Conservation (phyloP, 441 rosid genomes). For the Populus hybrid region DNA sequence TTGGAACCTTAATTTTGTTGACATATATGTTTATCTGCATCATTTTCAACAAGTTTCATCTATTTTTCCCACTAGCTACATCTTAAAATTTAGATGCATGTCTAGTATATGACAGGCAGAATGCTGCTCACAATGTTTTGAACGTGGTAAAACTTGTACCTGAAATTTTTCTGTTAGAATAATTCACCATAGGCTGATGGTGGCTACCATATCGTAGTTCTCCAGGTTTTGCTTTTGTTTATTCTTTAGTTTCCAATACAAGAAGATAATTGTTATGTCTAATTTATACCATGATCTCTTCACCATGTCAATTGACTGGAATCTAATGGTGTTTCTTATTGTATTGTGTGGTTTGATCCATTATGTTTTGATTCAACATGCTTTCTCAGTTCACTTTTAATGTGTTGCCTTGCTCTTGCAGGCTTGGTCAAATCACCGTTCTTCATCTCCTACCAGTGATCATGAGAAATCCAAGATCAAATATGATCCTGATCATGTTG, state of each 20-base stretch:
- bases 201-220: not conserved
- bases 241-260: not conserved
- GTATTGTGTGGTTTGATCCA: not conserved
- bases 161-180: not conserved
- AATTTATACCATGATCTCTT: not conserved
- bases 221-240: not conserved
- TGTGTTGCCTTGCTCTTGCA: conserved; percentile 45
- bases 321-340: conserved; percentile 1
- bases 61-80: not conserved
- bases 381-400: conserved; percentile 7
- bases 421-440: conserved; percentile 46
- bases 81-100: not conserved
- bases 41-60: not conserved
- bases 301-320: not conserved
- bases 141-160: not conserved
- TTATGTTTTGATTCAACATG: not conserved
- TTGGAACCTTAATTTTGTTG: not conserved
- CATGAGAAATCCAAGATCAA: conserved; percentile 32
- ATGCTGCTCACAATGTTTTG: not conserved
- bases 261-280: not conserved
- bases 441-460: conserved; percentile 52
- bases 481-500: conserved; percentile 51
- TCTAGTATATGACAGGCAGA: not conserved
- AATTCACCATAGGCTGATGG: not conserved
- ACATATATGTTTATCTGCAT: conserved; percentile 1